A percentile compares a stretch with the other conserved stretches of the same genome.
These are phyloP conservation scores for Hirsutella thompsonii DNA, from an alignment of 2,329 filamentous ascomycete genomes.

Conservation along the genomic window DNA sequence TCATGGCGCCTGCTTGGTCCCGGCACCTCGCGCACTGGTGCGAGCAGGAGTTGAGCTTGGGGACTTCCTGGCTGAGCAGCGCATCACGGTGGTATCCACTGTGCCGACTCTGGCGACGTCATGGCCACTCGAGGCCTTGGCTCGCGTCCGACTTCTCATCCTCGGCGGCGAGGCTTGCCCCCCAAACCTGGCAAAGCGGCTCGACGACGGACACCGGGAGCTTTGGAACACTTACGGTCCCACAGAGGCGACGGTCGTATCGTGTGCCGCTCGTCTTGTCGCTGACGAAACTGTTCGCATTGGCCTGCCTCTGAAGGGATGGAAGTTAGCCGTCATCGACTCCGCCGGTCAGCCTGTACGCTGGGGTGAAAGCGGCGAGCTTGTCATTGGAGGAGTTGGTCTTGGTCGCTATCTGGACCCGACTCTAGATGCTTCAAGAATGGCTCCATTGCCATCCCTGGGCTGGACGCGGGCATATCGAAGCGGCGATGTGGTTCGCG, in stretches of 20 bases:
- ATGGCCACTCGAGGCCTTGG: constrained; percentile 10
- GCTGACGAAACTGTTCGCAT: constrained; percentile 8
- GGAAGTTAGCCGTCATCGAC: constrained; percentile 16
- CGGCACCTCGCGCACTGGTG: constrained; percentile 9
- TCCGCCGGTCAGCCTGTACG: constrained; percentile 29
- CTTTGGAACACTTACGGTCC: constrained; percentile 13
- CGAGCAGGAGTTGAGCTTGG: constrained; percentile 10
- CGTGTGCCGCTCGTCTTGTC: constrained; percentile 8
- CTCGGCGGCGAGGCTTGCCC: constrained; percentile 12
- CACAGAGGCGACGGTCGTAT: constrained; percentile 12
- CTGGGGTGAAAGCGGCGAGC: constrained; percentile 13
- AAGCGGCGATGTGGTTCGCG: constrained; percentile 13
- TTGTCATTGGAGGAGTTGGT: constrained; percentile 11
- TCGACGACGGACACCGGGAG: constrained; percentile 7
- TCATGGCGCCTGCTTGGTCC: constrained; percentile 10
- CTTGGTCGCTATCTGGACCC: constrained; percentile 10
- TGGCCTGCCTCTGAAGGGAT: constrained; percentile 10
- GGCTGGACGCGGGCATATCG: constrained; percentile 11
- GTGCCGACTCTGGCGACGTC: constrained; percentile 10
- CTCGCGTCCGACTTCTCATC: constrained; percentile 9
- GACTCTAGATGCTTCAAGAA: constrained; percentile 9
- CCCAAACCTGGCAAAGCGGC: constrained; percentile 7
- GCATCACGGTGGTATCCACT: constrained; percentile 11
- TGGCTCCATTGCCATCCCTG: constrained; percentile 8
- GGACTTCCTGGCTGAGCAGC: constrained; percentile 7